Conservation (phyloP, 2,329 filamentous ascomycete genomes). For the Cordyceps cicadae region DNA sequence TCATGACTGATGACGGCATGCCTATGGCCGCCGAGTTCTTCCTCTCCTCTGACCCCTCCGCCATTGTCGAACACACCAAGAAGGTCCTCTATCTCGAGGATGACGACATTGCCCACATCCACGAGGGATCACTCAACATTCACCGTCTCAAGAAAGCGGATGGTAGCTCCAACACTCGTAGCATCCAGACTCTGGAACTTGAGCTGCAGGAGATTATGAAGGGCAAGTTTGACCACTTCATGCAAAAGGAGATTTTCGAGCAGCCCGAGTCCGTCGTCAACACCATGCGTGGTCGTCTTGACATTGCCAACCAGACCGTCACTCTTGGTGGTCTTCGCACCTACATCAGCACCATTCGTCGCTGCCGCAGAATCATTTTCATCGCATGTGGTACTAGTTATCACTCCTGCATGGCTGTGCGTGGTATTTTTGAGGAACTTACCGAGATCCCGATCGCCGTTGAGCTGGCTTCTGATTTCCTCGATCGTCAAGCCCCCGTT, state of each 20-base stretch:
- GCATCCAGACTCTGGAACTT: conserved; percentile 96
- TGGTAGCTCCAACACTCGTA: conserved; percentile 91
- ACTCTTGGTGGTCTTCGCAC: conserved; percentile 92
- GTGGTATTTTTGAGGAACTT: conserved; percentile 94
- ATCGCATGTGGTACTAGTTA: conserved; percentile 98
- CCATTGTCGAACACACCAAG: conserved; percentile 99
- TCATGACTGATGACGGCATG: conserved; percentile 96
- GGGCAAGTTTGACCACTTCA: conserved; percentile 99
- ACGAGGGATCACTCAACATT: conserved; percentile 98
- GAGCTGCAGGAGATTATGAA: conserved; percentile 99
- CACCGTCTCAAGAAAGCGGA: conserved; percentile 96
- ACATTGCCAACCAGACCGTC: conserved; percentile 86
- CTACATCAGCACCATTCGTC: conserved; percentile 92
- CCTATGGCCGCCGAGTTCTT: conserved; percentile 99
- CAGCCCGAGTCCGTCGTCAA: conserved; percentile 99
- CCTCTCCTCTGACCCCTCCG: conserved; percentile 95
- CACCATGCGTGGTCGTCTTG: conserved; percentile 98
- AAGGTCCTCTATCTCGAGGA: conserved; percentile 99
- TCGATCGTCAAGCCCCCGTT: conserved; percentile 90
- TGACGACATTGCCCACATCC: conserved; percentile 98
- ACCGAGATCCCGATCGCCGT: conserved; percentile 97
- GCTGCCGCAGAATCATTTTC: conserved; percentile 96
- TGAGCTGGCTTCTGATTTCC: conserved; percentile 94
- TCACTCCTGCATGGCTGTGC: conserved; percentile 99
- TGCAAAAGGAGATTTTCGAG: conserved; percentile 99